Evolutionary conservation across 1,139 yeast species (phyloP), one percentile per base, ranked within the genome.

Genomic region (Eremothecium coryli): DNA sequence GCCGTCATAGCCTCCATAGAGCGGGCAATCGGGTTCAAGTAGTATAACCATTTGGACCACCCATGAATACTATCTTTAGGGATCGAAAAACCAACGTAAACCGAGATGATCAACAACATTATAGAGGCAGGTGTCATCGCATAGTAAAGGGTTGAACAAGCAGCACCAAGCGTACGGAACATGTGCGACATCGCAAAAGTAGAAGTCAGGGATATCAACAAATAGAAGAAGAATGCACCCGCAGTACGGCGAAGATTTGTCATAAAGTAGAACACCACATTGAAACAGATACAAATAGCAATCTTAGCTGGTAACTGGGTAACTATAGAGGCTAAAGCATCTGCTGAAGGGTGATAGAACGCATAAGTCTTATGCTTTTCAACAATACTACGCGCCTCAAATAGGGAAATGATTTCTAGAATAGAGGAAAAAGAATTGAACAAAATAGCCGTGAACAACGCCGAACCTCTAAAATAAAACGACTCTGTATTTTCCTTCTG

Each of bases 11-110:
- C 61, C 50, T 76, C 82, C 45, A 74, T 76, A 2, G 66, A 67
- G 47, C 76, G 78, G 6, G 68, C 73, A 28, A 77, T 59, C 0
- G 85, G 86, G 45, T 77, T 69, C 39, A 76, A 51, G 46, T 73
- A 77, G 48, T 70, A 71, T 43, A 78, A 68, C 82, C 85, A 79
- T 42, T 76, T 63, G 31, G 76, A 69, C 85, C 85, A 78, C 13
- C 76, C 75, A 36, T 66, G 67, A 77, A 76, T 73, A 31, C 64
- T 61, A 5, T 68, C 70, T 28, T 66, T 64, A 13, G 82, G 82
- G 44, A 77, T 65, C 26, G 71, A 72, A 52, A 76, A 78, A 32
- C 85, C 85, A n/a, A 82, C 71, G 55, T 65, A 76, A 44, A 75
- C 64, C 23, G 69, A 63, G 52, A 77, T 48, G 2, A 70, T 73